Evolutionary conservation across 1,284 basidiomycete species (phyloP), one percentile per base, ranked within the genome.

Genomic region (Neolentinus lepideus): DNA sequence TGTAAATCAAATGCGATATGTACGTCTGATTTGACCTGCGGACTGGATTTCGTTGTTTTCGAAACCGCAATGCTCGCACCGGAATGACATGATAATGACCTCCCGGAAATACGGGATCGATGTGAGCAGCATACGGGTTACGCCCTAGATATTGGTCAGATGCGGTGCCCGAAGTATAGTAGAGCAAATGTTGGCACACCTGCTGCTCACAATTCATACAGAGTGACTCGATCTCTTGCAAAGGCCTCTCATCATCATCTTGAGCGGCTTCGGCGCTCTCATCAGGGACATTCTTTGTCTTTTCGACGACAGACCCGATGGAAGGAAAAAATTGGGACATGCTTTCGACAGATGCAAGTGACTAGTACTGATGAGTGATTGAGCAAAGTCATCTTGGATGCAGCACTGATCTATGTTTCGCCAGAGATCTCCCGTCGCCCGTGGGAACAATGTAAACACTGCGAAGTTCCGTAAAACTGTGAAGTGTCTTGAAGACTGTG

Each of bases 91-190:
- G 57, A 99, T 84, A 63, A 99, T 91, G 56, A 99, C 89, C 71
- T 99, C 92, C 56, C 85, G 81, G 76, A 99, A 99, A 76, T 90
- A 99, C 0, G 97, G 97, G 57, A 99, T 99, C 19, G 88, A 88
- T 1, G 96, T 99, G 56, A 99, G 78, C 61, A 99, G 83, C 66
- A 99, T 75, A 51, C 94, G 79, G 0, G 97, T 99, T n/a, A 78
- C 76, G 31, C 97, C 97, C 88, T 97, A 62, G 43, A 56, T 21
- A 46, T 22, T 57, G 56, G 51, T 51, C 21, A 53, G 57, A 52
- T 51, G 35, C 38, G 27, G 56, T 25, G 22, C 33, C 25, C 48
- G 60, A 47, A 53, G 55, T 52, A 19, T 16, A 43, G 51, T 27
- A 31, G 33, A 51, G 52, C n/a, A 33, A 56, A 59, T 45, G 9